Conservation (phyloP, 345 rosid species). For the Eutrema japonicum region DNA sequence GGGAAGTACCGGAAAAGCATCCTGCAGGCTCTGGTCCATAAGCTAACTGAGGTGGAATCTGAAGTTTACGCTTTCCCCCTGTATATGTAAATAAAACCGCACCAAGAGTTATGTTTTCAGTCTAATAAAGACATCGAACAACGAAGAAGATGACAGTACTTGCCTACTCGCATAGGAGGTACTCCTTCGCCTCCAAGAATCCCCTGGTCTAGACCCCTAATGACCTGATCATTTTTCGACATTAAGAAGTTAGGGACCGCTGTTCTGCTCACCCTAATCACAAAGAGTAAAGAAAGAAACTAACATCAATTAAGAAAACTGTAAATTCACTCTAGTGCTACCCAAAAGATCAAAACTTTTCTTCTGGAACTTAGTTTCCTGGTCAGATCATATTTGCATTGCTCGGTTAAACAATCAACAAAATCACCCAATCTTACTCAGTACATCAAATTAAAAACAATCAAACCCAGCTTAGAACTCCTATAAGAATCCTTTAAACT, state of each 20-base stretch:
- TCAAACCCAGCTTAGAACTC: background rate
- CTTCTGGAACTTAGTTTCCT: background rate
- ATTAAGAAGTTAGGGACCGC: background rate
- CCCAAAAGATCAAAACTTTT: background rate
- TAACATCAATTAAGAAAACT: background rate
- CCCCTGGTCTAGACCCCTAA: slow-evolving; percentile 89
- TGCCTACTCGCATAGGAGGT: slow-evolving; percentile 90
- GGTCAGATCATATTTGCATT: background rate
- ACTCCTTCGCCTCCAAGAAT: slow-evolving; percentile 91
- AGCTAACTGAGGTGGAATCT: slow-evolving; percentile 85
- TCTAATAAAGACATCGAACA: background rate
- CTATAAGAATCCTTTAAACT: slow-evolving; percentile 2
- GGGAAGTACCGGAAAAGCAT: slow-evolving; percentile 76
- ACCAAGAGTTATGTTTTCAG: slow-evolving; percentile 10
- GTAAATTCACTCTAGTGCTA: background rate
- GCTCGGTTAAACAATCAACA: background rate
- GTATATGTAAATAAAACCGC: slow-evolving; percentile 35
- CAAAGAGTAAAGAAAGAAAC: slow-evolving; percentile 3
- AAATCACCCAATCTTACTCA: background rate
- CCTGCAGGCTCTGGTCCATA: slow-evolving; percentile 99
- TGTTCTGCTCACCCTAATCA: background rate
- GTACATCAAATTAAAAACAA: background rate
- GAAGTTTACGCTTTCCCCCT: slow-evolving; percentile 91
- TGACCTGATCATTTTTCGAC: slow-evolving; percentile 54
- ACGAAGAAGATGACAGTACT: slow-evolving; percentile 11